A percentile compares a stretch with the other conserved stretches of the same genome.
phyloP scores from a whole-genome alignment of 352 stramenopile genomes.

The Phytophthora megakarya region DNA sequence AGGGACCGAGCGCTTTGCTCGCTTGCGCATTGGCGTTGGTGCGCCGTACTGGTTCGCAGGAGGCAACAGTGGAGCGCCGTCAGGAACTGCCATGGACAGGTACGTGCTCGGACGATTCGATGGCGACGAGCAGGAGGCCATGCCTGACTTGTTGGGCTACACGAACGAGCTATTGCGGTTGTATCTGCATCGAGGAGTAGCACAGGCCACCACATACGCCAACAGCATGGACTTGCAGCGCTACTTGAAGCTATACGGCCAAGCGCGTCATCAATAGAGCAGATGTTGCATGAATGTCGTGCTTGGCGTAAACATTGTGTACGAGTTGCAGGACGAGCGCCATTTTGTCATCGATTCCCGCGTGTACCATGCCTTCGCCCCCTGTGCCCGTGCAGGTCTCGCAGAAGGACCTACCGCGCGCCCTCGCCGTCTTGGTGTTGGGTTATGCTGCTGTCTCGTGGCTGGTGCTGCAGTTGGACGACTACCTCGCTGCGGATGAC shows the following conservation, averaged over 20 bases:
- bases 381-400: constrained; percentile 65
- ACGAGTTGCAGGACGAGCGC: constrained; percentile 7
- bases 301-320: constrained; percentile 5
- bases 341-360: constrained; percentile 16
- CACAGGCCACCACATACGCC: constrained; percentile 68
- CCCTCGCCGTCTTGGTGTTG: constrained; percentile 37
- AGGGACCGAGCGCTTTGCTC: constrained; percentile 79
- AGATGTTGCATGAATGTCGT: not conserved
- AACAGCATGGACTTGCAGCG: constrained; percentile 78
- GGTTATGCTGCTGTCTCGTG: constrained; percentile 39
- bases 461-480: constrained; percentile 63
- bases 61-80: constrained; percentile 64
- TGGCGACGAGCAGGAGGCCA: constrained; percentile 76
- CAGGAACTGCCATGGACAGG: constrained; percentile 85
- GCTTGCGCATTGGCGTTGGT: constrained; percentile 82
- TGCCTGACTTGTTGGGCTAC: constrained; percentile 66
- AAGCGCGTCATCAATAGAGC: constrained; percentile 23
- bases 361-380: constrained; percentile 15
- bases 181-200: constrained; percentile 79
- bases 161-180: constrained; percentile 79
- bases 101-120: constrained; percentile 82
- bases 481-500: constrained; percentile 46
- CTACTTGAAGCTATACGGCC: constrained; percentile 47
- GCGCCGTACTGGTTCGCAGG: constrained; percentile 78
- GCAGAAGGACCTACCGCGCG: constrained; percentile 53